A percentile compares a stretch with the other conserved stretches of the same genome.
phyloP scores from a whole-genome alignment of 106 monocot species.

The Dendrobium catenatum region DNA sequence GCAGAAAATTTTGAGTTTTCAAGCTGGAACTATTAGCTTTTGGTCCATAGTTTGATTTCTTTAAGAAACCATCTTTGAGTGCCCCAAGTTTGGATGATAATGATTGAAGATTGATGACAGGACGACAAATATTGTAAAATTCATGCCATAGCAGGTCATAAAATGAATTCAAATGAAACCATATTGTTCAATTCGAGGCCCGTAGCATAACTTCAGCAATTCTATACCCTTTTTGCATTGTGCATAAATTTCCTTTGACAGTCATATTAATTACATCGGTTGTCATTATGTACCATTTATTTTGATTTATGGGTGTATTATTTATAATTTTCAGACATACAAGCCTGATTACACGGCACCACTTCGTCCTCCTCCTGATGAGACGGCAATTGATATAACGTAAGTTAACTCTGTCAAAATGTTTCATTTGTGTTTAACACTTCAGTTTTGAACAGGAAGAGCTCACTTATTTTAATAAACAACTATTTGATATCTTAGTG shows the following conservation, averaged over 20 bases:
- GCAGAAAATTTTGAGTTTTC: too few species aligned
- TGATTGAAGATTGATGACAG: neutral
- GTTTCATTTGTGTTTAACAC: neutral
- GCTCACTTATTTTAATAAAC: neutral
- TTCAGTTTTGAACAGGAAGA: neutral
- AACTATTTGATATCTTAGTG: too few species aligned
- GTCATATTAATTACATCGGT: too few species aligned
- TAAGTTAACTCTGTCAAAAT: slow-evolving; percentile 7
- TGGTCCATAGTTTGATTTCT: too few species aligned
- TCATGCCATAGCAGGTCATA: too few species aligned
- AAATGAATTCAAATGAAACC: neutral
- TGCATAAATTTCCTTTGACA: too few species aligned
- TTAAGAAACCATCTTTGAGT: neutral
- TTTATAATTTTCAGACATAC: slow-evolving; percentile 47
- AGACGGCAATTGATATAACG: slow-evolving; percentile 81
- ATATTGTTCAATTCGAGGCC: neutral
- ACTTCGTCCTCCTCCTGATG: slow-evolving; percentile 48
- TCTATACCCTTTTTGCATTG: too few species aligned
- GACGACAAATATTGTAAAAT: neutral
- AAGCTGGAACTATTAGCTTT: too few species aligned
- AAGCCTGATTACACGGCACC: slow-evolving; percentile 69
- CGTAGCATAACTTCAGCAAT: too few species aligned
- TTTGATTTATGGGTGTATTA: neutral
- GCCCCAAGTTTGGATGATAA: neutral
- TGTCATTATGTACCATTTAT: too few species aligned